Evolutionary conservation across 78 protist species (phyloP), one percentile per base, ranked within the genome.

Genomic region (Dictyostelium intermedium): DNA sequence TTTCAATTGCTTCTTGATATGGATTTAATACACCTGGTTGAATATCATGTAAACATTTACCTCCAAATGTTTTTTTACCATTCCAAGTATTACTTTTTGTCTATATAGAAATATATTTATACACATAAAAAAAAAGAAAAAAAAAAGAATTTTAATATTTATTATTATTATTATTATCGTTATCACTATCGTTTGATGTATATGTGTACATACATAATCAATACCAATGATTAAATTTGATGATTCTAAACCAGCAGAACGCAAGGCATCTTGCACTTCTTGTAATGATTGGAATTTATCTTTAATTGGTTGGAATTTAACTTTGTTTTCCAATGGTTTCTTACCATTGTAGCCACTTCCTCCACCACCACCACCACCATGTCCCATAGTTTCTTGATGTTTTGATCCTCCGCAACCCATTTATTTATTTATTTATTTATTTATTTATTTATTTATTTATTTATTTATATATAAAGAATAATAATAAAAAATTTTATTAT

Each of bases 1-100:
- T 91, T 41, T 60, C 91, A 73, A 96, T 94, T n/a, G 91, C 95
- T 70, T 84, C 95, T 77, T 95, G 97, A 56, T 95, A 95, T 66
- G 97, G 97, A 53, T 95, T 95, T 50, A 63, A 11, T 41, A 53
- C 41, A 32, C 73, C 72, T 18, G 95, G 84, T 50, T 32, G 14
- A 74, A 91, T 94, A 20, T 84, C 93, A 69, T 96, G 98, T 25
- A 96, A 78, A 35, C 97, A 95, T 56, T 70, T 79, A 32, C 97
- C 96, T 1, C 91, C 94, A 66, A 95, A 96, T n/a, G 95, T 61
- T 4, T 7, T 53, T 80, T 84, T 30, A 45, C 98, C 98, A 39
- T 93, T 95, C 97, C 97, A 96, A 4, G 96, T 94, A 39, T 96
- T 96, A 74, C 96, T 92, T 45, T 96, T 94, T 9, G 97, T 96